Evolutionary conservation across 1,284 basidiomycete genomes (phyloP), one percentile per base, ranked within the genome.

Genomic region (Thecaphora thlaspeos): DNA sequence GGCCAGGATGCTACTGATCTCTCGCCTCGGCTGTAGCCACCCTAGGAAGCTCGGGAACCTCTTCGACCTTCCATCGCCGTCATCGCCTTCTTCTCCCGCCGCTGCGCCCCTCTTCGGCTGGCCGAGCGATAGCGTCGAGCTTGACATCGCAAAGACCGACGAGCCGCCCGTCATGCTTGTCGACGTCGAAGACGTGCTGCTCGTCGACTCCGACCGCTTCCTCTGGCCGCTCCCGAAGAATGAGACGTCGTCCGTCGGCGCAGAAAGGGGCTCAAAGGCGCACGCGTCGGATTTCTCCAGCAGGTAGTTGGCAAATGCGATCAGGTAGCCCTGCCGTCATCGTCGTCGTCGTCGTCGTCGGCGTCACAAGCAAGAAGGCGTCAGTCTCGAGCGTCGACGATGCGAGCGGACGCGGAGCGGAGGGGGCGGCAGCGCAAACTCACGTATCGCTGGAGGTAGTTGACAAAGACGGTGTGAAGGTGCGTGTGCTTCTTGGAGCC

Each of bases 251-350:
- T 45, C 56, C 34, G 24, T 23, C 12, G 15, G 26, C 23, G 54
- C 53, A 21, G 48, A 48, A 41, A 54, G 37, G 24, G 53, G 51
- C 5, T 57, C 41, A 40, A 61, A 56, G 8, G 60, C 63, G 23
- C 59, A 53, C 60, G 62, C 75, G 82, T 84, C 59, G 23, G 70
- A 64, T 59, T 79, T 78, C 79, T 96, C 94, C 49, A 98, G 85
- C 64, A 98, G 81, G 79, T 95, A 98, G 78, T 95, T 93, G 24
- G 95, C 89, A 61, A 98, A 91, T 8, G 91, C 91, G 68, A 98
- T 95, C 42, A 97, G 81, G 8, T 90, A 88, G 1, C 90, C 71
- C 44, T 53, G 43, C 19, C 26, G 26, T 28, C 26, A 11, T 28
- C 26, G 26, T 28, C 26, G 26, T 28, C 26, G 26, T n/a, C n/a